Percentiles rank a stretch among this genome's conserved stretches.
Conservation (phyloP, 345 rosid genomes). For the Eucalyptus coolabah region DNA sequence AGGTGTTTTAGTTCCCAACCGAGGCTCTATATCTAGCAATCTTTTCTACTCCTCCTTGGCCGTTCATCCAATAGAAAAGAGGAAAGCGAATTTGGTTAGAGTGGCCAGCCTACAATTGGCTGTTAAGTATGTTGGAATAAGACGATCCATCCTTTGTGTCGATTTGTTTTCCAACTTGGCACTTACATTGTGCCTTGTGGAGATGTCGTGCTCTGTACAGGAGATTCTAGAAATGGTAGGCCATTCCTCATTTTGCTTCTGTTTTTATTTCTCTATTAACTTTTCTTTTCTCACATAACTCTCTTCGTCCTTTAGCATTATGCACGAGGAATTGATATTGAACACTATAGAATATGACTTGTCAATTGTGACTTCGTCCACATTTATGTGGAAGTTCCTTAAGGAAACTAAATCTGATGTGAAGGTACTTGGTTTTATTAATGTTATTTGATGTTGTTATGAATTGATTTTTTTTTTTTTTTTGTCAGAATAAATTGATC, state of each 20-base stretch:
- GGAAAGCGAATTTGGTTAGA: background rate
- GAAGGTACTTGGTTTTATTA: constrained; percentile 1
- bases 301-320: background rate
- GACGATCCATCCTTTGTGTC: background rate
- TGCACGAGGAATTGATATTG: background rate
- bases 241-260: background rate
- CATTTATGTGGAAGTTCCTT: background rate
- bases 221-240: background rate
- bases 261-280: background rate
- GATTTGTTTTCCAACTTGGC: background rate
- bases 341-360: background rate
- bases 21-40: background rate
- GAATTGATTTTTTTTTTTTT: too few relatives aligned
- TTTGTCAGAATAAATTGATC: too few relatives aligned
- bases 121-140: background rate
- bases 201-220: background rate
- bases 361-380: background rate
- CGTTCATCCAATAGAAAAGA: background rate
- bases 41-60: background rate
- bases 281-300: background rate
- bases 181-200: background rate
- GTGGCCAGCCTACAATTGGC: background rate
- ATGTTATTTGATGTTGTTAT: background rate
- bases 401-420: background rate
- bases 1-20: background rate